phyloP scores from a whole-genome alignment of 2,329 filamentous ascomycete species.

The Calonectria pauciramosa region DNA sequence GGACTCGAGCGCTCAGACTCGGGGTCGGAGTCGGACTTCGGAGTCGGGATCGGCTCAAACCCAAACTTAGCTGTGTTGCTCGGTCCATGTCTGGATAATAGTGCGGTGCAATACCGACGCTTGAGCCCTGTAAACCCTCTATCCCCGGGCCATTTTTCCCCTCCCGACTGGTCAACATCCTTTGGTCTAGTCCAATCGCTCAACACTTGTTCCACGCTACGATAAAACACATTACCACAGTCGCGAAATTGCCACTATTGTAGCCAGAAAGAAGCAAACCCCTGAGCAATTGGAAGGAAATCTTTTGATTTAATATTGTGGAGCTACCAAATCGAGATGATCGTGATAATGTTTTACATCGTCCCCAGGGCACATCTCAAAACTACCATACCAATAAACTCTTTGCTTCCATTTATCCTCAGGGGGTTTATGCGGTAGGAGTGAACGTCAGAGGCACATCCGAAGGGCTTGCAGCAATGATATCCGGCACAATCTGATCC shows the following conservation, averaged over 20 bases:
- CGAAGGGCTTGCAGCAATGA: not conserved
- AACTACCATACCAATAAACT: not conserved
- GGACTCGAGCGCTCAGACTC: not conserved
- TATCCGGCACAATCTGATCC: not conserved
- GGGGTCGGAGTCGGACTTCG: not conserved
- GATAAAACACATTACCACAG: not conserved
- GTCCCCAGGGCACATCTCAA: not conserved
- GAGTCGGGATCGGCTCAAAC: not conserved
- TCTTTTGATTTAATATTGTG: not conserved
- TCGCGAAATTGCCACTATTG: not conserved
- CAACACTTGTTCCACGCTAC: not conserved
- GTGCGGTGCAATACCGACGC: no score
- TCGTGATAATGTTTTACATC: not conserved
- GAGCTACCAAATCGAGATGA: not conserved
- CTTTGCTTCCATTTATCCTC: not conserved
- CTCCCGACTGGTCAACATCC: no score
- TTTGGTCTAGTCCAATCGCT: not conserved
- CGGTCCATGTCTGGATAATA: not conserved
- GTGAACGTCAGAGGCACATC: not conserved
- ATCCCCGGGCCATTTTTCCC: no score
- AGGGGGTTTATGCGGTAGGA: not conserved
- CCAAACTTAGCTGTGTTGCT: not conserved
- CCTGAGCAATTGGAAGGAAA: not conserved
- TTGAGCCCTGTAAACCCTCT: no score
- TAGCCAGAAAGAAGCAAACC: not conserved